A percentile compares a stretch with the other conserved stretches of the same genome.
These are phyloP conservation scores for Mycocalia duriaeana DNA, from an alignment of 1,284 basidiomycete species.

Conservation along the genomic window DNA sequence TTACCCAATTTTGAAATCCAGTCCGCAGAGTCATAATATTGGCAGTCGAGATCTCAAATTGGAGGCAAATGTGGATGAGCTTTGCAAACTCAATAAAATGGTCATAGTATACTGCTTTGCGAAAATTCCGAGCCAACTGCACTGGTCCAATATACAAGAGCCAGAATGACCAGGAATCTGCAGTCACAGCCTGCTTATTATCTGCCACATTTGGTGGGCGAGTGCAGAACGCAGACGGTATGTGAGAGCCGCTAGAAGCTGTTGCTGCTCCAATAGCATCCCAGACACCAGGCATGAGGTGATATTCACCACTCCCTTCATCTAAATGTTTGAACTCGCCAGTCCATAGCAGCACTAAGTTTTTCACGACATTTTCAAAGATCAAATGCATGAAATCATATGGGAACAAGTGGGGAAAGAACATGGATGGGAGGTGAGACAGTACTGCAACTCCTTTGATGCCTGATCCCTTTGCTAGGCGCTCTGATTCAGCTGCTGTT, in stretches of 20 bases:
- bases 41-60: conserved; percentile 25
- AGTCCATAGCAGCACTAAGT: conserved; percentile 36
- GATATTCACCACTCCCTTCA: conserved; percentile 26
- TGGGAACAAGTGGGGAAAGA: conserved; percentile 34
- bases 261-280: conserved; percentile 23
- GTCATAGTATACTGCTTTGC: conserved; percentile 25
- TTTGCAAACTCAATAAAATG: conserved; percentile 36
- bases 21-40: conserved; percentile 23
- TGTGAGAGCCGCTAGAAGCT: conserved; percentile 14
- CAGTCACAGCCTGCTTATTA: conserved; percentile 21
- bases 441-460: conserved; percentile 33
- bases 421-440: conserved; percentile 26
- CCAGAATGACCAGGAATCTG: conserved; percentile 34
- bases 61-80: conserved; percentile 30
- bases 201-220: conserved; percentile 21
- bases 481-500: conserved; percentile 15
- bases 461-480: conserved; percentile 26
- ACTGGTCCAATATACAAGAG: conserved; percentile 30
- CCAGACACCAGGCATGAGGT: conserved; percentile 22
- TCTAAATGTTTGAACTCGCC: conserved; percentile 33
- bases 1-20: conserved; percentile 34
- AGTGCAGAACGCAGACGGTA: conserved; percentile 27
- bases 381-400: conserved; percentile 47
- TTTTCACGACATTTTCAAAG: conserved; percentile 34
- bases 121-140: conserved; percentile 9